Evolutionary conservation across 2,329 filamentous ascomycete genomes (phyloP).

Genomic region (Lachnellula arida): DNA sequence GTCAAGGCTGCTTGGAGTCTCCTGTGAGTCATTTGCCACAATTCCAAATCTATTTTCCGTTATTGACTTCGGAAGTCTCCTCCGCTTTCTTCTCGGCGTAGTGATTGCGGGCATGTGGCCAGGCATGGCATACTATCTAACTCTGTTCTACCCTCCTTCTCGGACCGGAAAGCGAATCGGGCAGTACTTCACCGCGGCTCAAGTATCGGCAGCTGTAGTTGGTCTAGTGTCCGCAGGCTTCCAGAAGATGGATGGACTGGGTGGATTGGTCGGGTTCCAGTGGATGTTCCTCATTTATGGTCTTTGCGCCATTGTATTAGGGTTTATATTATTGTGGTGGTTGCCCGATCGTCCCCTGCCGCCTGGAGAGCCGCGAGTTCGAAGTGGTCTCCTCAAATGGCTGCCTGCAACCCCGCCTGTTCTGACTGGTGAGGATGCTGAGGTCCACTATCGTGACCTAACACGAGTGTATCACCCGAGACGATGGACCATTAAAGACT

Average conservation of each 20-base stretch:
- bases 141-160: slow-evolving; percentile 85
- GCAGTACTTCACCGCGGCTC: slow-evolving; percentile 82
- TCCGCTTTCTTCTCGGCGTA: slow-evolving; percentile 78
- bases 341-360: slow-evolving; percentile 75
- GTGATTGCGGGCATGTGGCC: slow-evolving; percentile 95
- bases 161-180: slow-evolving; percentile 84
- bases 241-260: slow-evolving; percentile 78
- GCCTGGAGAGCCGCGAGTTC: slow-evolving; percentile 52
- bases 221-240: slow-evolving; percentile 88
- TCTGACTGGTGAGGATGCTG: slow-evolving; percentile 69
- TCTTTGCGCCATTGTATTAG: slow-evolving; percentile 66
- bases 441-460: slow-evolving; percentile 79
- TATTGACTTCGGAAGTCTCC: slow-evolving; percentile 43
- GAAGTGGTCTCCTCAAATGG: slow-evolving; percentile 54
- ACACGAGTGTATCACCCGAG: slow-evolving; percentile 72
- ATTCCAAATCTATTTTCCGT: background rate
- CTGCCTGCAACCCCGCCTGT: slow-evolving; percentile 67
- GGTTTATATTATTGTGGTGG: slow-evolving; percentile 79
- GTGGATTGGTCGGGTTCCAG: slow-evolving; percentile 74
- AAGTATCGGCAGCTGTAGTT: slow-evolving; percentile 84
- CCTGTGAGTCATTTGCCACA: slow-evolving; percentile 27
- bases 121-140: slow-evolving; percentile 89
- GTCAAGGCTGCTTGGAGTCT: slow-evolving; percentile 80
- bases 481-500: slow-evolving; percentile 68
- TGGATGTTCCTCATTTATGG: slow-evolving; percentile 95